Evolutionary conservation across 2,329 filamentous ascomycete species (phyloP).

Genomic region (Colletotrichum graminicola): DNA sequence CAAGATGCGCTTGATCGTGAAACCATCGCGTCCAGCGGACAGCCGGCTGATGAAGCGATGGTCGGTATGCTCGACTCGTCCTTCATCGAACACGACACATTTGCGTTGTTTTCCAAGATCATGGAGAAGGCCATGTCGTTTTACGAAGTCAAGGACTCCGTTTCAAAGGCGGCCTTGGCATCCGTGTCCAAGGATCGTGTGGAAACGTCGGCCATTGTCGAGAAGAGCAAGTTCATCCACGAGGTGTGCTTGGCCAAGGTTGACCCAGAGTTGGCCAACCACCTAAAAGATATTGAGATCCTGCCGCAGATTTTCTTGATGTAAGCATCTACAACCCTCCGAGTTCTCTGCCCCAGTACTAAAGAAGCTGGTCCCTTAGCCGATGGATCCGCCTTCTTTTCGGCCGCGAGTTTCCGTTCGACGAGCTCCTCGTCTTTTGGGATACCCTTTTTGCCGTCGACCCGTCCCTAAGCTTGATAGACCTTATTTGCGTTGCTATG

Average conservation of each 20-base stretch:
- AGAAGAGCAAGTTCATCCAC: slow-evolving; percentile 88
- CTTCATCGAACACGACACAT: slow-evolving; percentile 92
- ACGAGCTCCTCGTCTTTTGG: slow-evolving; percentile 87
- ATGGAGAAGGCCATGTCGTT: slow-evolving; percentile 91
- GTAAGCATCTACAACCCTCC: slow-evolving; percentile 59
- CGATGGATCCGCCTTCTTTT: slow-evolving; percentile 96
- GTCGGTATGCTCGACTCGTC: slow-evolving; percentile 75
- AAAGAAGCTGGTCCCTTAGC: slow-evolving; percentile 55
- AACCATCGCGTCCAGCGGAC: slow-evolving; percentile 49
- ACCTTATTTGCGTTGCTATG: slow-evolving; percentile 95
- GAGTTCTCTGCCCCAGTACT: slow-evolving; percentile 13
- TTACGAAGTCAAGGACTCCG: slow-evolving; percentile 77
- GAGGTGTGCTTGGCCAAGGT: slow-evolving; percentile 81
- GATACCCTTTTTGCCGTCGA: slow-evolving; percentile 92
- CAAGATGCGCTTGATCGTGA: slow-evolving; percentile 78
- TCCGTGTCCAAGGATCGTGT: slow-evolving; percentile 44
- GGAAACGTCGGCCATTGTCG: slow-evolving; percentile 78
- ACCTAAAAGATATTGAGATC: slow-evolving; percentile 86
- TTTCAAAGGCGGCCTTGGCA: slow-evolving; percentile 35
- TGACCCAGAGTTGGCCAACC: slow-evolving; percentile 85
- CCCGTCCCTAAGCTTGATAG: slow-evolving; percentile 81
- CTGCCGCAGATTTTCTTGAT: slow-evolving; percentile 98
- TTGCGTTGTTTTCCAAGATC: slow-evolving; percentile 83
- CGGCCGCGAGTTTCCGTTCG: slow-evolving; percentile 91
- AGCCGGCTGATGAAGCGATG: slow-evolving; percentile 65